Evolutionary conservation across 73 alveolate genomes (phyloP), one percentile per base, ranked within the genome.

Genomic region (Effrenium voratum): DNA sequence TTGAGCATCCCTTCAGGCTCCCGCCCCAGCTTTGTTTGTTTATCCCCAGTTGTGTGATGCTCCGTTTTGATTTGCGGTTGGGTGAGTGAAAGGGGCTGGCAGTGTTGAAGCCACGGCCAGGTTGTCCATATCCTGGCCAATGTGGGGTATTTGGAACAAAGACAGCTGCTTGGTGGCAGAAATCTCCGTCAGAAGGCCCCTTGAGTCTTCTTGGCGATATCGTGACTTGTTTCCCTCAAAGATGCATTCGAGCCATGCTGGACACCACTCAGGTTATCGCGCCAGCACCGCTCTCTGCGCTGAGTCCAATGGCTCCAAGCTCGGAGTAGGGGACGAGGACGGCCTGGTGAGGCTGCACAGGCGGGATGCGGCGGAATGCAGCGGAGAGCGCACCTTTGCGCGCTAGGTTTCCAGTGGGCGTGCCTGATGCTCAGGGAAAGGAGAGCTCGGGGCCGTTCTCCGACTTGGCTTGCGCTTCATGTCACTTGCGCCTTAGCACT

Each of bases 141-240:
- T 87, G 95, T 87, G 95, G 95, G 95, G 95, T 8, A 85, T 85
- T 43, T 87, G 95, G 95, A 87, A 76, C 95, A 87, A 66, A 22
- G 95, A 87, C n/a, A 87, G 95, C 49, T 5, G 12, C 95, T 66
- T 44, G 95, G 38, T 32, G 24, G 90, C 36, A 79, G 32, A 0
- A 76, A 38, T 59, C 72, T 15, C 34, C 30, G n/a, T n/a, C 8
- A n/a, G 22, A 26, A 28, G 22, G 73, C 73, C 22, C 34, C 34
- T n/a, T 59, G 73, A 19, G 15, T 26, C 34, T n/a, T 28, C n/a
- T n/a, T 59, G 38, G 73, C 34, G 30, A 26, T 13, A 26, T 59
- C 28, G 16, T 22, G n/a, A 57, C 28, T 30, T 30, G 28, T 57
- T 57, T 30, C 16, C 72, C 28, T 57, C 28, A 30, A 57, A 57